These are phyloP conservation scores for Clathrospora elynae DNA, from an alignment of 2,329 filamentous ascomycete genomes.

Conservation along the genomic window DNA sequence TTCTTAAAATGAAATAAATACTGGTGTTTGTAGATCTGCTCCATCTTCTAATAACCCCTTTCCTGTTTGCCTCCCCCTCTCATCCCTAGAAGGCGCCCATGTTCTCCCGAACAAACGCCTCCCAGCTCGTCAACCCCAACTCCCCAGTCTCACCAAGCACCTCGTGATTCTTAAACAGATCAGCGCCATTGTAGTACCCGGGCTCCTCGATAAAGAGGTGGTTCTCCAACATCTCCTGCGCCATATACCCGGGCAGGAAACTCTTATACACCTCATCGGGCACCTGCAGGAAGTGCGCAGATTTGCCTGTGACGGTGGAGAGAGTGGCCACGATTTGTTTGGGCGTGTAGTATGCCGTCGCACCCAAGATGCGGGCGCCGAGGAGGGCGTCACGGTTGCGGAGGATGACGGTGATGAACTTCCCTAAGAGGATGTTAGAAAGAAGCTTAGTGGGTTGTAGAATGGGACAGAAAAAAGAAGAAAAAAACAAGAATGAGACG, in stretches of 20 bases:
- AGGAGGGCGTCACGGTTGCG: constrained; percentile 30
- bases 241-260: constrained; percentile 48
- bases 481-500: no score
- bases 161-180: constrained; percentile 47
- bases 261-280: constrained; percentile 49
- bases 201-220: constrained; percentile 58
- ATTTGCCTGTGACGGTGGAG: constrained; percentile 34
- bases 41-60: no score
- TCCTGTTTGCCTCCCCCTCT: no score
- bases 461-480: constrained; percentile 24
- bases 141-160: no score
- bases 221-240: constrained; percentile 60
- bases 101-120: no score
- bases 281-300: constrained; percentile 12
- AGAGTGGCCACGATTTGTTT: constrained; percentile 43
- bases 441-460: constrained; percentile 4
- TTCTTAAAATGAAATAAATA: no score
- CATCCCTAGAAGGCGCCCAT: no score
- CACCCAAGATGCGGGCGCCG: constrained; percentile 53
- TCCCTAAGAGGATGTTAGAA: constrained; percentile 42
- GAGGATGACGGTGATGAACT: constrained; percentile 30
- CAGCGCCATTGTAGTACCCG: constrained; percentile 59
- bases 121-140: no score
- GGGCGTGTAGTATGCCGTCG: constrained; percentile 40
- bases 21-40: no score